Conservation (phyloP, 129 eudicot species). For the Erigeron canadensis region DNA sequence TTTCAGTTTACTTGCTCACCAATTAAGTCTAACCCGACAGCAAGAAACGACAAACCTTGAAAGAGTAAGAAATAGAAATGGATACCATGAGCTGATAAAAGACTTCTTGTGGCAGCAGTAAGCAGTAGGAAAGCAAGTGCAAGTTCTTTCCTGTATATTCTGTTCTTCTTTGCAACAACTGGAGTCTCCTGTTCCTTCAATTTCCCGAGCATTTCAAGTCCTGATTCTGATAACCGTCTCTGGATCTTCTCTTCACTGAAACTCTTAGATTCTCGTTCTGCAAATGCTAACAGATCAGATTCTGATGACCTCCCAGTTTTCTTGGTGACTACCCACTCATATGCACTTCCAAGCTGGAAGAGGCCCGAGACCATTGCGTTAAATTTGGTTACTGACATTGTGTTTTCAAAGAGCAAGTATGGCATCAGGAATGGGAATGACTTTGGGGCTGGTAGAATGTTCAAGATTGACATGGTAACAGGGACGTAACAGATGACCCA, state of each 20-base stretch:
- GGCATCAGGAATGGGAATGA: slow-evolving; percentile 93
- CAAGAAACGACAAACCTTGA: slow-evolving; percentile 85
- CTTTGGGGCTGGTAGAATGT: slow-evolving; percentile 81
- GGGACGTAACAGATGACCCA: slow-evolving; percentile 97
- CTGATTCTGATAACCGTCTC: slow-evolving; percentile 80
- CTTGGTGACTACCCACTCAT: slow-evolving; percentile 96
- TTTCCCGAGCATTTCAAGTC: slow-evolving; percentile 75
- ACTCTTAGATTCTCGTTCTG: slow-evolving; percentile 64
- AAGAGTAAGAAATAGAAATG: slow-evolving; percentile 90
- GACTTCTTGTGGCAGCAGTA: slow-evolving; percentile 87
- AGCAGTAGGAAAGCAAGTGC: slow-evolving; percentile 82
- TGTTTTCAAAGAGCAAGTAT: slow-evolving; percentile 85
- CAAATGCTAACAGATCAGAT: slow-evolving; percentile 69
- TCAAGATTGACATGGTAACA: slow-evolving; percentile 67
- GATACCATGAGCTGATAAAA: slow-evolving; percentile 86
- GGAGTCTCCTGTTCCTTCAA: slow-evolving; percentile 48
- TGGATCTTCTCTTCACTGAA: slow-evolving; percentile 68
- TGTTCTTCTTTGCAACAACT: slow-evolving; percentile 48
- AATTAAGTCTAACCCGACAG: slow-evolving; percentile 77
- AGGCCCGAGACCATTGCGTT: slow-evolving; percentile 87
- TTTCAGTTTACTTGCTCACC: slow-evolving; percentile 71
- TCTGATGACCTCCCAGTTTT: slow-evolving; percentile 89
- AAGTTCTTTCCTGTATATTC: slow-evolving; percentile 69
- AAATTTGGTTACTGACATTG: slow-evolving; percentile 95
- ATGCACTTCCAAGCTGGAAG: slow-evolving; percentile 91